Evolutionary conservation across 352 stramenopile genomes (phyloP).

Genomic region (Plasmopara viticola): DNA sequence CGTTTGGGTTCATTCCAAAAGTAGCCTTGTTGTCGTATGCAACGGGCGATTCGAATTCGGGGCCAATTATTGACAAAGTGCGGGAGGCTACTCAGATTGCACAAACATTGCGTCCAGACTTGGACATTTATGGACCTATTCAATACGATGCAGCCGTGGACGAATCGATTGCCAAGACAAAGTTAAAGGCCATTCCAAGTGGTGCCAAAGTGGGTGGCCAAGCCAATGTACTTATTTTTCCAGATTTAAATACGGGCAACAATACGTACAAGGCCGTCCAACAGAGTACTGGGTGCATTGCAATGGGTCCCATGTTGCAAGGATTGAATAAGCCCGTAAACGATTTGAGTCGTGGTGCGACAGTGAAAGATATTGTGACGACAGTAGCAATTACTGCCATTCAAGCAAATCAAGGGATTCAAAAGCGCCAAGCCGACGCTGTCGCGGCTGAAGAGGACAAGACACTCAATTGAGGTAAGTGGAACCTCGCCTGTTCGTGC

Average conservation of each 20-base stretch:
- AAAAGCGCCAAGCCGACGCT: constrained; percentile 21
- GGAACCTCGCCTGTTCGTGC: no score
- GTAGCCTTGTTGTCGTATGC: constrained; percentile 83
- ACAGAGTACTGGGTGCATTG: constrained; percentile 67
- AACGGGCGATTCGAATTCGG: constrained; percentile 72
- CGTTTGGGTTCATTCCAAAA: constrained; percentile 75
- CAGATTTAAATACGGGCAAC: constrained; percentile 85
- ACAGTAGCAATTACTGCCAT: constrained; percentile 86
- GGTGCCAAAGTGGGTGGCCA: constrained; percentile 63
- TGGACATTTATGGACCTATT: constrained; percentile 83
- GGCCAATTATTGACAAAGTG: constrained; percentile 83
- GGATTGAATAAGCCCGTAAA: constrained; percentile 86
- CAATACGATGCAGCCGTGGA: constrained; percentile 84
- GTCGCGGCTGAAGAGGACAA: constrained; percentile 7
- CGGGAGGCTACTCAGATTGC: constrained; percentile 67
- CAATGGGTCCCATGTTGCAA: constrained; percentile 85
- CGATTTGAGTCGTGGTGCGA: constrained; percentile 81
- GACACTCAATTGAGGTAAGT: constrained; percentile 11
- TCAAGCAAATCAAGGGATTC: constrained; percentile 66
- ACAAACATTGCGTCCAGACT: constrained; percentile 52
- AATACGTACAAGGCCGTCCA: constrained; percentile 89
- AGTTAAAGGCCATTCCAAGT: constrained; percentile 61
- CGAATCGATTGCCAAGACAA: constrained; percentile 70
- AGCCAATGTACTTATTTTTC: constrained; percentile 84
- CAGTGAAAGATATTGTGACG: constrained; percentile 87